A percentile compares a stretch with the other conserved stretches of the same genome.
Conservation (phyloP, 805 yeast genomes). For the Metschnikowia aberdeeniae region DNA sequence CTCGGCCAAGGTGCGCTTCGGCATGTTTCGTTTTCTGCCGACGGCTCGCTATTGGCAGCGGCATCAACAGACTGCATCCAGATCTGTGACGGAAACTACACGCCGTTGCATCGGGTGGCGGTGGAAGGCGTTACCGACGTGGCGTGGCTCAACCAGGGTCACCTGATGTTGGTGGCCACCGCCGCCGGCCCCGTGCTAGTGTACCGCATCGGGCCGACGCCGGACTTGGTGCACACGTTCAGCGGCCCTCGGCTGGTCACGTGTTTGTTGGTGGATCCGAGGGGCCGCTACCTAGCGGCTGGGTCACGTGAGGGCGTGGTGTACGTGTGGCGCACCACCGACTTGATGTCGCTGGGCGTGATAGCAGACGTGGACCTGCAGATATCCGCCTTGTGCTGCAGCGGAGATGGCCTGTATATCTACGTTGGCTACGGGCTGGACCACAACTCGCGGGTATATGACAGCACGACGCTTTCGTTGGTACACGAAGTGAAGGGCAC, state of each 20-base stretch:
- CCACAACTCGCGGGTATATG: conserved; percentile 40
- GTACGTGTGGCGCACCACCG: conserved; percentile 44
- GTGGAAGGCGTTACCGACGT: conserved; percentile 33
- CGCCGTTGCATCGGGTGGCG: conserved; percentile 13
- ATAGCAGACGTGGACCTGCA: conserved; percentile 42
- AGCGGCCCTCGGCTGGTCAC: conserved; percentile 49
- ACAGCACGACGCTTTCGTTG: conserved; percentile 24
- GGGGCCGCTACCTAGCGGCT: conserved; percentile 46
- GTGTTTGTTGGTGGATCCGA: conserved; percentile 46
- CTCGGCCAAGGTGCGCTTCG: conserved; percentile 18
- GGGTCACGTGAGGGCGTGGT: conserved; percentile 59
- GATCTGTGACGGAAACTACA: conserved; percentile 34
- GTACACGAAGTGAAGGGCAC: conserved; percentile 24
- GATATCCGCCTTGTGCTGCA: conserved; percentile 34
- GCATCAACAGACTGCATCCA: conserved; percentile 38
- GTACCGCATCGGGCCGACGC: conserved; percentile 13
- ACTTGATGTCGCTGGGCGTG: conserved; percentile 34
- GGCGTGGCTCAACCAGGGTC: conserved; percentile 44
- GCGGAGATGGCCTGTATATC: conserved; percentile 44
- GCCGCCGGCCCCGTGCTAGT: conserved; percentile 43
- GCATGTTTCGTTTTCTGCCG: conserved; percentile 38
- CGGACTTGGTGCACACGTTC: conserved; percentile 16
- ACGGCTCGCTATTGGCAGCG: conserved; percentile 45
- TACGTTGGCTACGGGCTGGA: conserved; percentile 43
- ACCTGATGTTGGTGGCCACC: conserved; percentile 37